Conservation (phyloP, 208 protist species). For the Leishmania aethiopica region DNA sequence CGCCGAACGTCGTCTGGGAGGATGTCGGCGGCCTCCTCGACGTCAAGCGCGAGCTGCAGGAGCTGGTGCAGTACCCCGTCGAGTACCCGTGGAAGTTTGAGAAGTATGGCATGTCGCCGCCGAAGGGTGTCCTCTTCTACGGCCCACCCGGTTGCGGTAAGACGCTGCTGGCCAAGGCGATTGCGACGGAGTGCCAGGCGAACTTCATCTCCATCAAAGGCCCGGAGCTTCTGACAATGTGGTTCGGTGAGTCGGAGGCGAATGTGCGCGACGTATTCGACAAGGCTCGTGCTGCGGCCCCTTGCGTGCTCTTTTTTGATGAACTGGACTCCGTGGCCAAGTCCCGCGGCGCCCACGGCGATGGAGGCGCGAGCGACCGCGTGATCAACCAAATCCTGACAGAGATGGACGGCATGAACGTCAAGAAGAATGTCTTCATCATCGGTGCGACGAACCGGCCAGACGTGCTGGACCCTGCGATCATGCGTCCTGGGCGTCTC, state of each 20-base stretch:
- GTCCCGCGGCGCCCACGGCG: slow-evolving; percentile 95
- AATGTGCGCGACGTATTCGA: slow-evolving; percentile 99
- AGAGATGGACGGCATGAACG: slow-evolving; percentile 99
- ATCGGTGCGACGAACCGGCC: slow-evolving; percentile 99
- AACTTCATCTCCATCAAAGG: slow-evolving; percentile 99
- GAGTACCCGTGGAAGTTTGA: slow-evolving; percentile 99
- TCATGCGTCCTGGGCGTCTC: slow-evolving; percentile 98
- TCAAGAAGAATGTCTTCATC: slow-evolving; percentile 99
- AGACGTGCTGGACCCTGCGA: slow-evolving; percentile 99
- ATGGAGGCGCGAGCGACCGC: slow-evolving; percentile 99
- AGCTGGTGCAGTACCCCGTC: slow-evolving; percentile 99
- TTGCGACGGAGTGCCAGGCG: slow-evolving; percentile 99
- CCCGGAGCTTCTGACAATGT: slow-evolving; percentile 99
- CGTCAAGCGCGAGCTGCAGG: slow-evolving; percentile 99
- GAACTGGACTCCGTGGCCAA: slow-evolving; percentile 99
- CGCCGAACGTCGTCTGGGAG: slow-evolving; percentile 99
- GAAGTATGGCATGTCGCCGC: slow-evolving; percentile 99
- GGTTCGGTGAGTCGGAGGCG: slow-evolving; percentile 99
- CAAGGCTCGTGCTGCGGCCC: slow-evolving; percentile 98
- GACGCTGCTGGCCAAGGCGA: slow-evolving; percentile 97
- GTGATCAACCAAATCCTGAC: slow-evolving; percentile 99
- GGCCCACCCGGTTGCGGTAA: slow-evolving; percentile 99
- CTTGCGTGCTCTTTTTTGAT: slow-evolving; percentile 99
- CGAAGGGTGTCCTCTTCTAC: slow-evolving; percentile 98
- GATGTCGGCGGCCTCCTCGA: slow-evolving; percentile 99